Percentiles rank a stretch among this genome's conserved stretches.
Evolutionary conservation across 1,284 basidiomycete genomes (phyloP).

Genomic region (Thelephora terrestris): DNA sequence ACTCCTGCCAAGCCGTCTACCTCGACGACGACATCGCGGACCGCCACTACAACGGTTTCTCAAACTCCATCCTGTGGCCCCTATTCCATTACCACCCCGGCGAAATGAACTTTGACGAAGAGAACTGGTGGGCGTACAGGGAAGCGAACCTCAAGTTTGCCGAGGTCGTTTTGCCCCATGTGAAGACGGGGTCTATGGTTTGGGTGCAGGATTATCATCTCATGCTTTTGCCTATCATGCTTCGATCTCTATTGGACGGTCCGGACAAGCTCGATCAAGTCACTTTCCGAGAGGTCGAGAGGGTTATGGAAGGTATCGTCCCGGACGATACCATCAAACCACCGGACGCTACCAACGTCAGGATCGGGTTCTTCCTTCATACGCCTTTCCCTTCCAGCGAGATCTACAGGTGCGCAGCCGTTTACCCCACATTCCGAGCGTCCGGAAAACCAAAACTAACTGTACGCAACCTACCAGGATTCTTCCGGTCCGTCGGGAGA

Average conservation of each 20-base stretch:
- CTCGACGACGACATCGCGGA: slow-evolving; percentile 96
- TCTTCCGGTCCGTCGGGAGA: slow-evolving; percentile 93
- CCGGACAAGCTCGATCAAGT: slow-evolving; percentile 48
- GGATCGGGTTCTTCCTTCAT: slow-evolving; percentile 98
- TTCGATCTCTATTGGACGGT: slow-evolving; percentile 82
- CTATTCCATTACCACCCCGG: slow-evolving; percentile 98
- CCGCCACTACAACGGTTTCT: slow-evolving; percentile 97
- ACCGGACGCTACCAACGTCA: slow-evolving; percentile 49
- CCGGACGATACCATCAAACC: slow-evolving; percentile 35
- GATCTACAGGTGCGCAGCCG: slow-evolving; percentile 75
- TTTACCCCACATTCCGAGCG: neutral
- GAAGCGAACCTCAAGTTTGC: slow-evolving; percentile 96
- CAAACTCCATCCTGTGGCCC: slow-evolving; percentile 99
- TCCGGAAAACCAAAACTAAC: neutral
- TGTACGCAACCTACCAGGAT: slow-evolving; percentile 48
- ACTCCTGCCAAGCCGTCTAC: slow-evolving; percentile 96
- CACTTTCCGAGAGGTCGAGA: slow-evolving; percentile 58
- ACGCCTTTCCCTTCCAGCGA: slow-evolving; percentile 98
- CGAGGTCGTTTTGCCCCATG: slow-evolving; percentile 71
- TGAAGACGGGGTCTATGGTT: slow-evolving; percentile 84
- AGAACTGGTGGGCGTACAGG: slow-evolving; percentile 95
- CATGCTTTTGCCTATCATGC: slow-evolving; percentile 94
- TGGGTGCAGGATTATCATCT: slow-evolving; percentile 99
- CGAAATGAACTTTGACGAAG: slow-evolving; percentile 99
- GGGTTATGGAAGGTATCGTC: slow-evolving; percentile 70